Evolutionary conservation across 2,329 filamentous ascomycete species (phyloP).

Genomic region (Fusarium nanum): DNA sequence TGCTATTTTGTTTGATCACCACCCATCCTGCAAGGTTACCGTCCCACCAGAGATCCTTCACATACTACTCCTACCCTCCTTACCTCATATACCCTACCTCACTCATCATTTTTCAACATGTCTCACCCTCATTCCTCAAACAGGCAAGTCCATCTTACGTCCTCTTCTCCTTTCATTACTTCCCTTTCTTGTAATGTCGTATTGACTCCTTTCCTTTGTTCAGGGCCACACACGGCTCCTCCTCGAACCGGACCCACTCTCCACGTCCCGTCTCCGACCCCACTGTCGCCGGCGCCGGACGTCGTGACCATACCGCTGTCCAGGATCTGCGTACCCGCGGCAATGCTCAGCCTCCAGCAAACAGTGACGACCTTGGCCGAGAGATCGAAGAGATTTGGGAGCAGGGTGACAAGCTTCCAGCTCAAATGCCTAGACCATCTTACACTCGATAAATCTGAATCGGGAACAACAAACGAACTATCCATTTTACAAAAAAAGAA

Average conservation of each 20-base stretch:
- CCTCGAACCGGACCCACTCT: not conserved
- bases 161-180: not conserved
- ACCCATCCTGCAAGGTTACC: not conserved
- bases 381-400: not conserved
- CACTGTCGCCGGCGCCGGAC: not conserved
- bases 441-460: not conserved
- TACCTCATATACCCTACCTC: not conserved
- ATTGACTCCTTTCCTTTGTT: not conserved
- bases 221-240: slow-evolving; percentile 4
- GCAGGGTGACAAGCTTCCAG: not conserved
- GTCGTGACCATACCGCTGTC: not conserved
- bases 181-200: not conserved
- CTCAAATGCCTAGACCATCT: not conserved
- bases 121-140: not conserved
- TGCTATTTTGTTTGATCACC: not conserved
- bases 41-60: not conserved
- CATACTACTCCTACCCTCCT: not conserved
- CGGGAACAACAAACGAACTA: not conserved
- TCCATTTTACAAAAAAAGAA: not conserved
- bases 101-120: too few relatives aligned
- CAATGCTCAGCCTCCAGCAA: not conserved
- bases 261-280: not conserved
- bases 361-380: not conserved
- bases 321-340: not conserved
- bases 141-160: not conserved